phyloP scores from a whole-genome alignment of 352 stramenopile genomes.

The Phytophthora fragariae region DNA sequence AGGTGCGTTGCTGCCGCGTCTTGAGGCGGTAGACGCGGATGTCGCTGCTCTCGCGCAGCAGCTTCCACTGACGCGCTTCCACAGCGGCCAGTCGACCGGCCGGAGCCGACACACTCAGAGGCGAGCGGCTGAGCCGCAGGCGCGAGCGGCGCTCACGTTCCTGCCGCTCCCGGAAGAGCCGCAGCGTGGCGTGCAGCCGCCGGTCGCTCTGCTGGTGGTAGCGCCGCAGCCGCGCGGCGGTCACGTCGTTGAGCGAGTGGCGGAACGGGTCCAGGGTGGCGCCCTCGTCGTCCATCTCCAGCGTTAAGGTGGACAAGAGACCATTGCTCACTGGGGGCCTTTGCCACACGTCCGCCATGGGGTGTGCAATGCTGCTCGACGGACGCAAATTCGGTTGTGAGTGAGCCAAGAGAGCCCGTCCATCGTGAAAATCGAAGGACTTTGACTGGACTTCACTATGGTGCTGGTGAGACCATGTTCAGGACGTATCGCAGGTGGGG shows the following conservation, averaged over 20 bases:
- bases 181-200: conserved; percentile 49
- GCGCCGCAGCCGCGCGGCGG: conserved; percentile 44
- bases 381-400: conserved; percentile 38
- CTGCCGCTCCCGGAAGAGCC: conserved; percentile 56
- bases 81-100: neutral
- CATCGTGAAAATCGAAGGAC: conserved; percentile 9
- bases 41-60: conserved; percentile 67
- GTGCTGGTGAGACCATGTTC: conserved; percentile 12
- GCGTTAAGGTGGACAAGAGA: conserved; percentile 38
- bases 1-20: conserved; percentile 50
- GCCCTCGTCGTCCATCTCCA: conserved; percentile 52
- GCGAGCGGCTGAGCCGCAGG: conserved; percentile 16
- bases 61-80: conserved; percentile 63
- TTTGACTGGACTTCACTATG: conserved; percentile 28
- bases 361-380: neutral
- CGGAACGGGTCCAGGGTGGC: conserved; percentile 7
- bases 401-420: conserved; percentile 2
- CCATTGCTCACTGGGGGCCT: conserved; percentile 33
- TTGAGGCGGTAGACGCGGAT: conserved; percentile 68
- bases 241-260: conserved; percentile 48
- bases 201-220: conserved; percentile 64
- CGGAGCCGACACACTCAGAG: conserved; percentile 17
- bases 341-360: conserved; percentile 27
- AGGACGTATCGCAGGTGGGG: conserved; percentile 24
- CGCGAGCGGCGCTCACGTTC: conserved; percentile 43